A percentile compares a stretch with the other conserved stretches of the same genome.
Conservation (phyloP, 2,329 filamentous ascomycete species). For the Pestalotiopsis sp. region DNA sequence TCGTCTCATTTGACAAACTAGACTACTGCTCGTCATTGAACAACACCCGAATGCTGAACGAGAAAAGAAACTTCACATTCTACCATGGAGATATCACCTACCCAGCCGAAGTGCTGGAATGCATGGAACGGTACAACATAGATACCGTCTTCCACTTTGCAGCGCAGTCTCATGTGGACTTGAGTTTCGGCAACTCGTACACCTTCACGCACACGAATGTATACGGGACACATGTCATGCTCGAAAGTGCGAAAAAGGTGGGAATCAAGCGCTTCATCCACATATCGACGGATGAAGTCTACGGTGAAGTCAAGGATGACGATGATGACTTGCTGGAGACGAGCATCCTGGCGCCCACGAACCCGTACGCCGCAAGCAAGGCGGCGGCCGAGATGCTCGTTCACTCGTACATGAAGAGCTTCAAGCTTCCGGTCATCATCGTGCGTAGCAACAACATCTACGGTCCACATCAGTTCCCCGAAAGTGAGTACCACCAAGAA, state of each 20-base stretch:
- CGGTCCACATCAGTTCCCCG: conserved; percentile 80
- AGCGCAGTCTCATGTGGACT: conserved; percentile 81
- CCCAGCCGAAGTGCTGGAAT: conserved; percentile 67
- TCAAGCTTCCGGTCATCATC: conserved; percentile 77
- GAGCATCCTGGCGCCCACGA: conserved; percentile 75
- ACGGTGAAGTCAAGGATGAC: conserved; percentile 74
- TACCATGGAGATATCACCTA: conserved; percentile 79
- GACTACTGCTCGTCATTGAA: conserved; percentile 81
- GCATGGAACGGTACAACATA: conserved; percentile 69
- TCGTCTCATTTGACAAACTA: conserved; percentile 82
- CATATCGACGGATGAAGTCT: conserved; percentile 83
- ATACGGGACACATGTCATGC: conserved; percentile 76
- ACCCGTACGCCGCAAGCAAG: conserved; percentile 80
- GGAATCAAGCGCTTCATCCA: conserved; percentile 75
- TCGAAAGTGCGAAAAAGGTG: conserved; percentile 74
- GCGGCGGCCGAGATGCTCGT: conserved; percentile 83
- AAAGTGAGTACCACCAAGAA: conserved; percentile 58
- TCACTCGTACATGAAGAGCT: conserved; percentile 80
- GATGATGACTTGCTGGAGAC: conserved; percentile 72
- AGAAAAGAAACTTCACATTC: conserved; percentile 72
- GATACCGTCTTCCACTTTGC: conserved; percentile 85
- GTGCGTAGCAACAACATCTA: conserved; percentile 85
- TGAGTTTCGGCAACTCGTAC: conserved; percentile 82
- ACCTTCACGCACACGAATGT: conserved; percentile 81
- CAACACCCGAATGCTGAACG: conserved; percentile 71